These are phyloP conservation scores for Penicillium italicum DNA, from an alignment of 2,329 filamentous ascomycete species.

Conservation along the genomic window DNA sequence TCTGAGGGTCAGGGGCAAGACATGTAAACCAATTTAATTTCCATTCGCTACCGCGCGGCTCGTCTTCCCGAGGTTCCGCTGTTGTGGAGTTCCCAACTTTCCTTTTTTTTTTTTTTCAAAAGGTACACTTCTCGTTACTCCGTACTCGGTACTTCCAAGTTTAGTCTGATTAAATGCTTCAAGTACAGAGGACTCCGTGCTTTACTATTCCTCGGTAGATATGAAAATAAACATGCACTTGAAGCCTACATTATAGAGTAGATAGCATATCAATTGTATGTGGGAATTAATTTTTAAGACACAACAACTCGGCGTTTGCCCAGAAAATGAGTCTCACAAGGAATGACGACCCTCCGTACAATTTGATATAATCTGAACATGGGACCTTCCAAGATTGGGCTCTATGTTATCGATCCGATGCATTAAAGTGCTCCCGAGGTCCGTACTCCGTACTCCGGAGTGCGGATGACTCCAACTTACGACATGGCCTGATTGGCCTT, in stretches of 20 bases:
- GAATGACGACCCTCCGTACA: too few relatives aligned
- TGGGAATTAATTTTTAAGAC: background rate
- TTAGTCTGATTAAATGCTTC: too few relatives aligned
- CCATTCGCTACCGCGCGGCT: slow-evolving; percentile 22
- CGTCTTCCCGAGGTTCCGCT: slow-evolving; percentile 18
- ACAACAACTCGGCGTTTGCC: background rate
- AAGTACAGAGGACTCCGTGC: too few relatives aligned
- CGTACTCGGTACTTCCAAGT: too few relatives aligned
- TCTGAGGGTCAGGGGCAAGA: background rate
- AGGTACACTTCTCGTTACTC: background rate
- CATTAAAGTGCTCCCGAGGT: background rate
- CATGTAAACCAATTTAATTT: slow-evolving; percentile 5
- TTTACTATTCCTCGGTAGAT: too few relatives aligned
- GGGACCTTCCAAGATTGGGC: too few relatives aligned
- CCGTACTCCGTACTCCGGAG: background rate
- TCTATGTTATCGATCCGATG: too few relatives aligned
- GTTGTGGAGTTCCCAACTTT: slow-evolving; percentile 14
- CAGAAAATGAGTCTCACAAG: too few relatives aligned
- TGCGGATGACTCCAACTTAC: background rate
- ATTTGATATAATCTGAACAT: background rate
- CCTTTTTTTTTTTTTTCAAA: slow-evolving; percentile 4
- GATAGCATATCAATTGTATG: background rate
- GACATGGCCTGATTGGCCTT: background rate
- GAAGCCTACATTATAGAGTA: background rate
- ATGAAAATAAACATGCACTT: too few relatives aligned